These are phyloP conservation scores for Ramaria sp. DNA, from an alignment of 768 basidiomycete genomes.

Conservation along the genomic window DNA sequence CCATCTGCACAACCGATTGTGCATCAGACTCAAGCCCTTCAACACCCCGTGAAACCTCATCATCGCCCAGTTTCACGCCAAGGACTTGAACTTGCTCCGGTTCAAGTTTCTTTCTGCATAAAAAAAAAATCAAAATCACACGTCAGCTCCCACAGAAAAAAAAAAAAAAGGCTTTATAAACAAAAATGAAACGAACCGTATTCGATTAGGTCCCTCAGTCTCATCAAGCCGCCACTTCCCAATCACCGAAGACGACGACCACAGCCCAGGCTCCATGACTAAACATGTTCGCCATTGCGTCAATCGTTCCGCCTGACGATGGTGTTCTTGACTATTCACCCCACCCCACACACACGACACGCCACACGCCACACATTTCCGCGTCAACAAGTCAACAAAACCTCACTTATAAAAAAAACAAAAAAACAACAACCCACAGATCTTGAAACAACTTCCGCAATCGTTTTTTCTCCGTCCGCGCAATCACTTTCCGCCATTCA, in stretches of 20 bases:
- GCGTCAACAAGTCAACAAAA: too few relatives aligned
- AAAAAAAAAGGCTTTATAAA: too few relatives aligned
- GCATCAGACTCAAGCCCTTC: slow-evolving; percentile 40
- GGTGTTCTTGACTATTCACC: slow-evolving; percentile 56
- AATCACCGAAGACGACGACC: slow-evolving; percentile 48
- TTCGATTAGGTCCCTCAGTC: slow-evolving; percentile 83
- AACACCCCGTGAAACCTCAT: slow-evolving; percentile 34
- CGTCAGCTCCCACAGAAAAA: too few relatives aligned
- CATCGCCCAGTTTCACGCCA: slow-evolving; percentile 38
- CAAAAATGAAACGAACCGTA: slow-evolving; percentile 54
- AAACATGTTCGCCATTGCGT: slow-evolving; percentile 43
- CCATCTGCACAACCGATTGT: slow-evolving; percentile 38
- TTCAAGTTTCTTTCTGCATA: slow-evolving; percentile 64
- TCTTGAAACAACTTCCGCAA: slow-evolving; percentile 64
- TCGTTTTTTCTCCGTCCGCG: slow-evolving; percentile 58
- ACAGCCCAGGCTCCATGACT: slow-evolving; percentile 71
- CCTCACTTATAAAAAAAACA: not conserved
- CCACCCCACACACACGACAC: too few relatives aligned
- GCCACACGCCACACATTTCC: too few relatives aligned
- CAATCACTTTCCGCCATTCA: slow-evolving; percentile 66
- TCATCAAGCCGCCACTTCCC: slow-evolving; percentile 76
- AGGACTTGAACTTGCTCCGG: slow-evolving; percentile 36
- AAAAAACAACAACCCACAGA: slow-evolving; percentile 33
- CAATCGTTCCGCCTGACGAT: slow-evolving; percentile 41
- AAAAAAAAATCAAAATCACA: too few relatives aligned